These are phyloP conservation scores for Blakeslea trispora DNA, from an alignment of 371 early-diverging fungal genomes.

Conservation along the genomic window DNA sequence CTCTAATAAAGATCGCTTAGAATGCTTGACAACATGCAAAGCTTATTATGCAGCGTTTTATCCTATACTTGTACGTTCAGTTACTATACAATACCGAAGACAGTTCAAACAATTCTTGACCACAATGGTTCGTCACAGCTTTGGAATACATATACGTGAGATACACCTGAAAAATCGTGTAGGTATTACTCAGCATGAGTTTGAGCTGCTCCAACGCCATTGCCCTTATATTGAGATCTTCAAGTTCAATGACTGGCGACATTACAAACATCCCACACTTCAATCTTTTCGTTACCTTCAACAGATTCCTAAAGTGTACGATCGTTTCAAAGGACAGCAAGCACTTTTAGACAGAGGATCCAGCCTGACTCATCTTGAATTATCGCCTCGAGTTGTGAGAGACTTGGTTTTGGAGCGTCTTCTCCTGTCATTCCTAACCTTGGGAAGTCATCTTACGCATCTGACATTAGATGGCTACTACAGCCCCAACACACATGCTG, in stretches of 20 bases:
- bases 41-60: conserved; percentile 3
- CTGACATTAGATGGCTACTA: conserved; percentile 10
- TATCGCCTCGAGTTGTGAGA: conserved; percentile 1
- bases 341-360: background rate
- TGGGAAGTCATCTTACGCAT: conserved; percentile 8
- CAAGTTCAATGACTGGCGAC: conserved; percentile 11
- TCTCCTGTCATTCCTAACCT: background rate
- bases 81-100: conserved; percentile 1
- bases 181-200: conserved; percentile 2
- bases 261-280: conserved; percentile 1
- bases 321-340: background rate
- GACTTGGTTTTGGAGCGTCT: background rate
- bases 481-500: conserved; percentile 2
- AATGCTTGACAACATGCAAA: conserved; percentile 2
- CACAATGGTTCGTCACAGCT: background rate
- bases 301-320: conserved; percentile 10
- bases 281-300: conserved; percentile 1
- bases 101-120: conserved; percentile 11
- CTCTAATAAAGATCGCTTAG: conserved; percentile 1
- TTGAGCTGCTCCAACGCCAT: background rate
- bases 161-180: conserved; percentile 5
- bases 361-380: conserved; percentile 11
- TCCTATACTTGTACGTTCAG: conserved; percentile 6
- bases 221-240: conserved; percentile 10
- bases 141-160: conserved; percentile 7